These are phyloP conservation scores for Plasmodium ovale DNA, from an alignment of 169 alveolate species.

Conservation along the genomic window DNA sequence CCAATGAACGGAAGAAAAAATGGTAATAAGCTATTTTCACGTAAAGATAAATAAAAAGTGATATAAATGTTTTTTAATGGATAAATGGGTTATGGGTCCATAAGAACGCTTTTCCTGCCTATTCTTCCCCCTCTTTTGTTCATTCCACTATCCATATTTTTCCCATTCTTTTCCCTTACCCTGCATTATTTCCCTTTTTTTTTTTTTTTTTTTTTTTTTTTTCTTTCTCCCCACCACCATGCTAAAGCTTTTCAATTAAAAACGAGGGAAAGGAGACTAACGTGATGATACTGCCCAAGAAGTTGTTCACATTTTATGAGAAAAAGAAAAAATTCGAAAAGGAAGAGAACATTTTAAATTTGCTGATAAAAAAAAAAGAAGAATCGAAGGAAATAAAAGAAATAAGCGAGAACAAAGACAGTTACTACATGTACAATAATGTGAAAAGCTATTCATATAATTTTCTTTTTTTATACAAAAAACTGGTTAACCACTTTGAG, in stretches of 20 bases:
- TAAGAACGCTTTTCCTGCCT: no score
- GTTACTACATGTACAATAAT: slow-evolving; percentile 35
- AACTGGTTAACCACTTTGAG: slow-evolving; percentile 33
- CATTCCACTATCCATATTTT: no score
- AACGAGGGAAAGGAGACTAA: slow-evolving; percentile 51
- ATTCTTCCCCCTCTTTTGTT: no score
- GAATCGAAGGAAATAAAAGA: slow-evolving; percentile 17
- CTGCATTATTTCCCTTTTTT: not conserved
- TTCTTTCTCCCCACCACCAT: not conserved
- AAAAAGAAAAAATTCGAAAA: slow-evolving; percentile 33
- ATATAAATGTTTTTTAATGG: not conserved
- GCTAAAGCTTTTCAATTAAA: slow-evolving; percentile 24
- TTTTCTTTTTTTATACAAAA: slow-evolving; percentile 51
- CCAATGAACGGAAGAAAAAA: slow-evolving; percentile 56
- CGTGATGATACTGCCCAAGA: slow-evolving; percentile 41
- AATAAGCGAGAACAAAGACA: slow-evolving; percentile 53
- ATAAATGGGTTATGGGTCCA: no score
- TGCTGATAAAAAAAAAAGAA: slow-evolving; percentile 28
- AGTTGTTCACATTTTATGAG: slow-evolving; percentile 35
- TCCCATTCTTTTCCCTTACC: no score
- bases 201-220: not conserved
- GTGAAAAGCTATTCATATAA: slow-evolving; percentile 53
- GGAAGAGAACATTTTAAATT: slow-evolving; percentile 65
- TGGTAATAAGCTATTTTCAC: slow-evolving; percentile 23
- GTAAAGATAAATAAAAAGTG: slow-evolving; percentile 1